Percentiles rank a stretch among this genome's conserved stretches.
phyloP scores from a whole-genome alignment of 106 monocot genomes.

The Platanthera guangdongensis region DNA sequence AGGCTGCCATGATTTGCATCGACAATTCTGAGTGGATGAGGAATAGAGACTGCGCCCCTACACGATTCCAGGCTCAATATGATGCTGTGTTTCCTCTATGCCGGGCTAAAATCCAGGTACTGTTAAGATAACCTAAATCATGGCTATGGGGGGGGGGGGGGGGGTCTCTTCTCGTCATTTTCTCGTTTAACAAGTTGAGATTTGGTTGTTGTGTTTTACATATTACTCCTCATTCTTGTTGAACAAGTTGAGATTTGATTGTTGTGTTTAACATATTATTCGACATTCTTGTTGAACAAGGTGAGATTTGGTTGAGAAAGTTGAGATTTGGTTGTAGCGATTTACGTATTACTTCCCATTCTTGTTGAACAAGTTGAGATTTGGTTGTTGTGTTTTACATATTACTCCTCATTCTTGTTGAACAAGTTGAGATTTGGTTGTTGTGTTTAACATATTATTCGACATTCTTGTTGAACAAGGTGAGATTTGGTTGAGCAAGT shows the following conservation, averaged over 20 bases:
- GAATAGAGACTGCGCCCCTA: slow-evolving; percentile 86
- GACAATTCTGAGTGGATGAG: slow-evolving; percentile 99
- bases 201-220: slow-evolving; percentile 89
- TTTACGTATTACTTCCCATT: not conserved
- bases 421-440: slow-evolving; percentile 33
- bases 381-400: slow-evolving; percentile 90
- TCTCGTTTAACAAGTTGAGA: slow-evolving; percentile 67
- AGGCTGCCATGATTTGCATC: slow-evolving; percentile 98
- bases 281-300: too few species aligned
- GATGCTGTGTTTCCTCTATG: slow-evolving; percentile 93
- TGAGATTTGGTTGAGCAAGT: too few species aligned
- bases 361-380: slow-evolving; percentile 67
- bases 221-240: not conserved
- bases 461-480: too few species aligned
- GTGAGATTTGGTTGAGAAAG: too few species aligned
- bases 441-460: too few species aligned
- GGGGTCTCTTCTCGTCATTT: not conserved
- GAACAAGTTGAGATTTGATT: slow-evolving; percentile 32
- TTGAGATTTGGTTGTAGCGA: too few species aligned
- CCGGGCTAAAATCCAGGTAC: slow-evolving; percentile 81
- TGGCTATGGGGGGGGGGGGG: not conserved
- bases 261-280: too few species aligned
- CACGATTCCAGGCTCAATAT: slow-evolving; percentile 79
- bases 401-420: too few species aligned
- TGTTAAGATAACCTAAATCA: not conserved